Evolutionary conservation across 148 eudicot species (phyloP).

Genomic region (Chenopodium quinoa): DNA sequence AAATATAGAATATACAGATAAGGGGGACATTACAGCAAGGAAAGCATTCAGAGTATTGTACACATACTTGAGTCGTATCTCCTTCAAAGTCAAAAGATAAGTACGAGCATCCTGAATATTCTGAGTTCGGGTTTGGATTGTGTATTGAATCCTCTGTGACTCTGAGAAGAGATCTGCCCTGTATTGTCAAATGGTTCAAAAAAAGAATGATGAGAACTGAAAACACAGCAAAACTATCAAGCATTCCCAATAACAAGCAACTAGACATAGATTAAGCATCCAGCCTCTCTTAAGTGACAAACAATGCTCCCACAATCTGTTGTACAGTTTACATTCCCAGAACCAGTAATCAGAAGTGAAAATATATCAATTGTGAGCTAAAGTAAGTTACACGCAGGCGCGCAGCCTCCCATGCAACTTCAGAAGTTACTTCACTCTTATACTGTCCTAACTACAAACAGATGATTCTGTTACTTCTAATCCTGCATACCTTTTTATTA

Average conservation of each 20-base stretch:
- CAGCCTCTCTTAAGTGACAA: background rate
- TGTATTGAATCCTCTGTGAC: conserved; percentile 68
- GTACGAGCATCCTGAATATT: conserved; percentile 81
- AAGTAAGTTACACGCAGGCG: background rate
- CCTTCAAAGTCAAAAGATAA: conserved; percentile 67
- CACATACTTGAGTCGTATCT: conserved; percentile 71
- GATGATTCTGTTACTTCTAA: background rate
- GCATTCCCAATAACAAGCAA: background rate
- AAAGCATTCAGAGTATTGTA: background rate
- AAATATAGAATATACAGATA: no score
- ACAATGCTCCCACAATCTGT: background rate
- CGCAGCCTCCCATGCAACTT: background rate
- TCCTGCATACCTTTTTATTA: background rate
- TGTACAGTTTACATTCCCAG: background rate
- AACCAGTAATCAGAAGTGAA: background rate
- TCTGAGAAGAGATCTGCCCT: conserved; percentile 83
- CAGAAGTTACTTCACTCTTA: background rate
- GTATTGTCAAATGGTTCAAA: conserved; percentile 23
- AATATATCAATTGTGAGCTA: background rate
- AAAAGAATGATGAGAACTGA: background rate
- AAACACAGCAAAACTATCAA: background rate
- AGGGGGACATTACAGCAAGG: background rate
- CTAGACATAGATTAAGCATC: background rate
- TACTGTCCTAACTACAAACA: background rate
- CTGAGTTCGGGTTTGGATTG: conserved; percentile 60